Evolutionary conservation across 257 asterid genomes (phyloP).

Genomic region (Ehretia macrophylla): DNA sequence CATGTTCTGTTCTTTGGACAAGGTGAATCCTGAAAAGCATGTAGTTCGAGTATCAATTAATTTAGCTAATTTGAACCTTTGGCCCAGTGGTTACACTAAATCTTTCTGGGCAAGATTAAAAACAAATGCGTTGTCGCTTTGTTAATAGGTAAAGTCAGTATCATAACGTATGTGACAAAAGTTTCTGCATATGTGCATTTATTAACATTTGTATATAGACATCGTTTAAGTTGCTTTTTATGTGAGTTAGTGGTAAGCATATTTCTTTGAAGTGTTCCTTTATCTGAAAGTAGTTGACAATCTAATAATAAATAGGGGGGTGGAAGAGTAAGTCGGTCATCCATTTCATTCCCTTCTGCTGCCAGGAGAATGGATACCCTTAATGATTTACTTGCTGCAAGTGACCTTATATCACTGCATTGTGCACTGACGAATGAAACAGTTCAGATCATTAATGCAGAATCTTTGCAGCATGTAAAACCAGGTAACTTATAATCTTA

Average conservation of each 20-base stretch:
- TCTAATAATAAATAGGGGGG: constrained; percentile 42
- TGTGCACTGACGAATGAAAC: constrained; percentile 90
- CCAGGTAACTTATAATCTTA: constrained; percentile 52
- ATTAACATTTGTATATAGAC: too few relatives aligned
- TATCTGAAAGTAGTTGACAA: neutral
- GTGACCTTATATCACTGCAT: constrained; percentile 89
- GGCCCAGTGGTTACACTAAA: too few relatives aligned
- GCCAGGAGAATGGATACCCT: constrained; percentile 99
- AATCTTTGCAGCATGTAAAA: constrained; percentile 88
- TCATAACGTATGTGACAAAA: too few relatives aligned
- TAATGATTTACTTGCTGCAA: constrained; percentile 96
- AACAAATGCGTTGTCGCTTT: too few relatives aligned
- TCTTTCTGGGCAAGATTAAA: too few relatives aligned
- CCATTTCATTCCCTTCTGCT: constrained; percentile 76
- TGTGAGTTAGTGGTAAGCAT: neutral
- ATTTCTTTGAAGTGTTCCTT: neutral
- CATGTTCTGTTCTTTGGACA: neutral
- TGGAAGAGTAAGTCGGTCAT: constrained; percentile 54
- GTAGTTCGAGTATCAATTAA: too few relatives aligned
- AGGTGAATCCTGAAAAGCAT: neutral
- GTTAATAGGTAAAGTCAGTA: too few relatives aligned
- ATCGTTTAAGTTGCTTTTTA: neutral
- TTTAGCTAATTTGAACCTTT: too few relatives aligned
- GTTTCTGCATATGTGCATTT: too few relatives aligned
- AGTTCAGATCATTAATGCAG: constrained; percentile 78